Evolutionary conservation across 2,329 filamentous ascomycete species (phyloP), one percentile per base, ranked within the genome.

Genomic region (Corinectria fuckeliana): DNA sequence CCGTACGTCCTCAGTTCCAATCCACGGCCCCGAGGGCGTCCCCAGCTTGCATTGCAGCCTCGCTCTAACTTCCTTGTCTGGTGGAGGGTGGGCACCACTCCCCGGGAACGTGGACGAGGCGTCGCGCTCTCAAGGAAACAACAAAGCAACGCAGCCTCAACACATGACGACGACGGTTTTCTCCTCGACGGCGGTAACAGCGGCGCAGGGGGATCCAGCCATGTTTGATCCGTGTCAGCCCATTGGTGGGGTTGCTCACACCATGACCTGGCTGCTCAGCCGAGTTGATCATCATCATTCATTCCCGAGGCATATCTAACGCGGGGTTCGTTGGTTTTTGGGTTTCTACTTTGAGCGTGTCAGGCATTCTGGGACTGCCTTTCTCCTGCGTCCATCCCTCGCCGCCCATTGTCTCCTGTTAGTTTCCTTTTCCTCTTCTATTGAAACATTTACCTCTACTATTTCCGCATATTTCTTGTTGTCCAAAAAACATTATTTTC

Each of bases 81-180:
- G 60, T 45, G 36, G 54, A 42, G 53, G 38, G 50, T 58, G 39
- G 52, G 16, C 41, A 30, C 41, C 42, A 48, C 50, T 57, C 50
- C 54, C 50, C 60, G 58, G 57, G 44, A 41, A 66, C 57, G 53
- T 63, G 57, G 56, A 62, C 64, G 30, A 30, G 20, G 32, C 26
- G 5, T 63, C n/a, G 49, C 39, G 49, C 39, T 49, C 50, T 44
- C 50, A 42, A 56, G 54, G 49, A 44, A 42, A 38, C 14, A 51
- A 28, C n/a, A 28, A n/a, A n/a, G n/a, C n/a, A n/a, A 36, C 16
- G 23, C 42, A 49, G 13, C 20, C 44, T 28, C 47, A 38, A 42
- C 52, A 49, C 56, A 60, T 61, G 58, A 21, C 44, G n/a, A 38
- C 13, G 18, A 56, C 25, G 13, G 7, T 25, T 57, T 57, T 23